Evolutionary conservation across 2,329 filamentous ascomycete genomes (phyloP), one percentile per base, ranked within the genome.

Genomic region (Fusarium pilosicola): DNA sequence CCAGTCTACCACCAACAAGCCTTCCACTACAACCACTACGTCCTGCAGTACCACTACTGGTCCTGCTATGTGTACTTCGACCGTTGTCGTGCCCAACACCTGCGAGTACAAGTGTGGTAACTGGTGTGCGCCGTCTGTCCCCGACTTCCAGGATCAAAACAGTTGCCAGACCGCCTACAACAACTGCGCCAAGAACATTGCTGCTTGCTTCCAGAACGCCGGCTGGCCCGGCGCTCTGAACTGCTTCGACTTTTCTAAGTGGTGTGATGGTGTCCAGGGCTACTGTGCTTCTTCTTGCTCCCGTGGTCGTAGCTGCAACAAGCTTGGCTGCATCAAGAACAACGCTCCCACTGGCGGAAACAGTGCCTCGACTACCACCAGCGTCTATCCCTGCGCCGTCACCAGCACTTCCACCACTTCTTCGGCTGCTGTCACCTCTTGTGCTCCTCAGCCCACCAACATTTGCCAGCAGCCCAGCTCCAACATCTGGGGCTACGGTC

Each of bases 401-500:
- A 78, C 78, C 13, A 78, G 79, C 20, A 74, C 77, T 32, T 77
- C 78, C 7, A 77, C 78, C 49, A 80, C 79, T 22, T 76, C 80
- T 24, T 76, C 80, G 49, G 79, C 79, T 49, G 79, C 80, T 13
- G 74, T 78, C 5, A 77, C 81, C 17, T 80, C 81, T 46, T 83
- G 85, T 60, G 81, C 85, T 59, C 85, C 87, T 5, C 79, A 84
- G 39, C 84, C 86, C 3, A 87, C 86, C 63, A 85, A 86, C 74
- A 84, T 89, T 76, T 89, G 88, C 84, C 81, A 79, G 41, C 86
- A 89, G 80, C 85, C 88, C n/a, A 80, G 82, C 59, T 86, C 83
- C 81, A 87, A 88, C 74, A 86, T 87, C 78, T 88, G 87, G 74
- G 90, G 90, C 59, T 96, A 95, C 78, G 90, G 89, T 3, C 90